Base-by-base conservation (phyloP, 306 rosid species). In the Glycine tomentella region DNA sequence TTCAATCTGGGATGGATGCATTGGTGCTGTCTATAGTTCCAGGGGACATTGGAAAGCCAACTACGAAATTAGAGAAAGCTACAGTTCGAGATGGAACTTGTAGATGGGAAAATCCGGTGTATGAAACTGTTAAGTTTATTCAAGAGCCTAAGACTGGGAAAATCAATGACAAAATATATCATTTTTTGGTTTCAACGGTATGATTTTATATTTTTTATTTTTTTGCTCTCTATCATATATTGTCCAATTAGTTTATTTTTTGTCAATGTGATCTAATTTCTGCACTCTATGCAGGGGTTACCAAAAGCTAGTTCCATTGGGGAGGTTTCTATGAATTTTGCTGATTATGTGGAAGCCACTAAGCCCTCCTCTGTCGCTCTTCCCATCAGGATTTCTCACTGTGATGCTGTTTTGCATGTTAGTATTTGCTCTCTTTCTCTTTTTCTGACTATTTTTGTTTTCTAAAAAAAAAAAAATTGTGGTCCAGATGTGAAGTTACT, bases 341-440 rank as follows among this genome's bases (percentile, higher is more conserved):
- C 97, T 14, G 93, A 90, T 64, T 96, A 92, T 87, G 93, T 85
- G 0, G 93, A 96, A 31, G 90, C 97, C 55, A 88, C 85, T 4
- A 96, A 87, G 44, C 83, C 93, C 31, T 87, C 84, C 15, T 78
- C 87, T 38, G 82, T 90, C 49, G 87, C 98, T 84, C 97, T 96
- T 90, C 97, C 98, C 72, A 83, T 96, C 45, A 93, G 79, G 89
- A 90, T 72, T 84, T 89, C 97, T 12, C 90, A 71, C 16, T 89
- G 87, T 38, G 89, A 81, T 77, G 92, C 93, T 66, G 85, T 93
- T 87, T 87, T 96, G 84, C 97, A 96, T 87, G 99, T 96, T 84
- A 89, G 99, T 87, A 57, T 44, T 86, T 64, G 31, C 31, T 68
- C 56, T 69, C 46, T 84, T 13, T 31, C 9, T 15, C 53, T 20